Evolutionary conservation across 2,329 filamentous ascomycete genomes (phyloP).

Genomic region (Clarireedia homoeocarpa): DNA sequence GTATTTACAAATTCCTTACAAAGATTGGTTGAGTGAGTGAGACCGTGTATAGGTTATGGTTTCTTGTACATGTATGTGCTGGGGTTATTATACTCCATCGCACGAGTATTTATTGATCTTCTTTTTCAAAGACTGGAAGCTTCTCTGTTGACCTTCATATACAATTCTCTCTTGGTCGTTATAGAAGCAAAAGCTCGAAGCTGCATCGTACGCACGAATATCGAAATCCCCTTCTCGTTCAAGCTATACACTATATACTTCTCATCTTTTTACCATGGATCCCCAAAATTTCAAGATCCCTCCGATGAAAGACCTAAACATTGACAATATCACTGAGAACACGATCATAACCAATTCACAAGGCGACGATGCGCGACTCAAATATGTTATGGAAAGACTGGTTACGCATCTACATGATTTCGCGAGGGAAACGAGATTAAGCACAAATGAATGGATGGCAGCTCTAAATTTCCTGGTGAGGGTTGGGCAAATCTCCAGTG

Average conservation of each 20-base stretch:
- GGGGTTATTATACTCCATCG: no score
- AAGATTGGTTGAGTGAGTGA: no score
- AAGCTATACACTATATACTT: no score
- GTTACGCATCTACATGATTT: conserved; percentile 78
- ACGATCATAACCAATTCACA: conserved; percentile 68
- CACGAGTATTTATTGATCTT: no score
- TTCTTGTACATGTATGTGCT: no score
- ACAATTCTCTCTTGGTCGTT: neutral
- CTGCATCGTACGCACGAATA: neutral
- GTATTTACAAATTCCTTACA: no score
- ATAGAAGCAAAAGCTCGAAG: neutral
- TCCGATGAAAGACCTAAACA: conserved; percentile 61
- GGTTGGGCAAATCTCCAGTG: conserved; percentile 65
- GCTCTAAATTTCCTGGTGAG: conserved; percentile 63
- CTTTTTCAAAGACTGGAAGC: neutral
- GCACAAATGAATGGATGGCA: conserved; percentile 70
- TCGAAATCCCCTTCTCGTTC: neutral
- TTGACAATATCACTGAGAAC: conserved; percentile 75
- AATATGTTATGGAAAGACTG: conserved; percentile 64
- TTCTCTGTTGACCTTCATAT: neutral
- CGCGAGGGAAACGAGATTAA: conserved; percentile 68
- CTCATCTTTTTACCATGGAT: conserved; percentile 14
- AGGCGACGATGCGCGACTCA: conserved; percentile 55
- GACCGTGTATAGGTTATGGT: no score
- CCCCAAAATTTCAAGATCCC: conserved; percentile 28